Evolutionary conservation across 176 grass and related monocot species (phyloP).

Genomic region (Zoysia japonica): DNA sequence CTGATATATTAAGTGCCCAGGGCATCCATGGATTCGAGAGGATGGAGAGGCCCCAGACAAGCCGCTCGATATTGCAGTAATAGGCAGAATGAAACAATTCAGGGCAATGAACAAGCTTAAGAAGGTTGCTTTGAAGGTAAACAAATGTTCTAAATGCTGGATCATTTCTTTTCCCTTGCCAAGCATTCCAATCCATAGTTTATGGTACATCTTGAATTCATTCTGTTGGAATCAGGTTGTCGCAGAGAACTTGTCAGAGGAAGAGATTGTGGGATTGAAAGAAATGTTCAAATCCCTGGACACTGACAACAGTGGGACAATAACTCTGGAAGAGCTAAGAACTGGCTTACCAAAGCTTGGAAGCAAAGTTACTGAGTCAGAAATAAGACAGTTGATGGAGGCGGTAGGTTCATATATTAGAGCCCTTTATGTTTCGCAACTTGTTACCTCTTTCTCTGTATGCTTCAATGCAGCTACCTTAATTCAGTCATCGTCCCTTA

Average conservation of each 20-base stretch:
- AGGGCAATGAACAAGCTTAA: conserved; percentile 32
- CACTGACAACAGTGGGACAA: conserved; percentile 89
- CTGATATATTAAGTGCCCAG: conserved; percentile 57
- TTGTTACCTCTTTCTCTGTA: neutral
- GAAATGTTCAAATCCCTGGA: conserved; percentile 95
- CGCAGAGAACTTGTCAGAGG: conserved; percentile 89
- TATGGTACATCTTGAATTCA: conserved; percentile 9
- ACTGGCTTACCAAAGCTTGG: conserved; percentile 90
- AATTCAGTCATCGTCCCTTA: no score
- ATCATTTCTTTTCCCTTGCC: neutral
- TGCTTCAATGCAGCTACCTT: neutral
- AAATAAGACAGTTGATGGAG: conserved; percentile 84
- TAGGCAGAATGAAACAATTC: conserved; percentile 96
- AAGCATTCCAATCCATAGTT: neutral
- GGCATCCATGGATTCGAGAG: conserved; percentile 85
- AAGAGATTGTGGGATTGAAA: conserved; percentile 92
- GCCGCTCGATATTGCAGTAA: conserved; percentile 82
- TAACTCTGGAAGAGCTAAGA: conserved; percentile 89
- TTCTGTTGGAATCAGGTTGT: conserved; percentile 59
- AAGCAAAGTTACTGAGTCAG: conserved; percentile 82
- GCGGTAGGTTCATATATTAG: conserved; percentile 55
- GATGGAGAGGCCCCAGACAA: conserved; percentile 92
- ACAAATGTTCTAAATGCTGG: neutral
- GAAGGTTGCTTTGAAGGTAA: conserved; percentile 93
- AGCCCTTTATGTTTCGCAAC: neutral